Evolutionary conservation across 345 rosid species (phyloP), one percentile per base, ranked within the genome.

Genomic region (Bruguiera gymnorhiza): DNA sequence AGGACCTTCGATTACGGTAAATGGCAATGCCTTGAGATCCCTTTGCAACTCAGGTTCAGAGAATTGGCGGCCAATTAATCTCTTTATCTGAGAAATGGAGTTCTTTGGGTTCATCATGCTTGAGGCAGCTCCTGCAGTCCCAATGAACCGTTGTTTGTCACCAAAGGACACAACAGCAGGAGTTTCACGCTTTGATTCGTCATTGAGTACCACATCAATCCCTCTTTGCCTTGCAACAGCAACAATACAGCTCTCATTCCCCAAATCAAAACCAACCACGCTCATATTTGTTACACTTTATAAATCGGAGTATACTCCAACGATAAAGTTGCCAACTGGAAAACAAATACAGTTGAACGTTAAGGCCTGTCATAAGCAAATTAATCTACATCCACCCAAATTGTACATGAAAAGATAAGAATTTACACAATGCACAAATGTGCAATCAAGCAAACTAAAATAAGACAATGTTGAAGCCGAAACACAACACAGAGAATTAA

Each of bases 91-190:
- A 2, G 88, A 84, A 63, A 92, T 84, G 8, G 94, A 83, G 23
- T 89, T 88, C 68, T 83, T 92, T 4, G 92, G 93, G 79, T 92
- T 83, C 96, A 86, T 85, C 62, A 82, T 83, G 1, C 85, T 85
- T 66, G 96, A 85, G 20, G 93, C 89, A 51, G 92, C 93, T 48
- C 92, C 96, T 63, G 93, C 92, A 13, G 90, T 80, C 15, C 96
- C 97, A 72, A 89, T 72, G 60, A 88, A 87, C 74, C 97, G 80
- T 80, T 92, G 97, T 78, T 88, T 92, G 82, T 89, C 97, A 7
- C 90, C 87, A 34, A 92, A 92, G 0, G 88, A 89, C 36, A 92
- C 96, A 78, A 87, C 82, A 36, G 86, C 83, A 0, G 89, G 94
- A 1, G 88, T 85, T 70, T 85, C 88, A 29, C 89, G 82, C 20